phyloP scores from a whole-genome alignment of 768 basidiomycete genomes.

The Podaxis pistillaris region DNA sequence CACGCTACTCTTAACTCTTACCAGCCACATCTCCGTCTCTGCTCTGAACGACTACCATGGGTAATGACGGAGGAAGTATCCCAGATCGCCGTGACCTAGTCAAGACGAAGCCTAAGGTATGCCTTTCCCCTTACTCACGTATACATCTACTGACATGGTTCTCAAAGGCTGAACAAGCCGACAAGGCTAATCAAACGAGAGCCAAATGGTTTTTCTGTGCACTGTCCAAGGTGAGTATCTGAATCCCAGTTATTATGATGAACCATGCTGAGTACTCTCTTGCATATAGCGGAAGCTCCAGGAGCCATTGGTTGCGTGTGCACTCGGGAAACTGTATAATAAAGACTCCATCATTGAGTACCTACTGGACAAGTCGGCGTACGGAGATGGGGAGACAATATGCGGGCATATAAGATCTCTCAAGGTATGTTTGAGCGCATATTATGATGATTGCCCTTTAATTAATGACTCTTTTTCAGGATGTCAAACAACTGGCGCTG shows the following conservation, averaged over 20 bases:
- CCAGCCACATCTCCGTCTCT: background rate
- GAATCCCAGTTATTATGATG: no score
- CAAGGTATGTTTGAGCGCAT: constrained; percentile 57
- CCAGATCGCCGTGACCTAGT: constrained; percentile 83
- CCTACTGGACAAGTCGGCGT: constrained; percentile 75
- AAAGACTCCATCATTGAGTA: constrained; percentile 93
- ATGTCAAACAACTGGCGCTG: constrained; percentile 81
- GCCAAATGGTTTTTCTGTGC: constrained; percentile 94
- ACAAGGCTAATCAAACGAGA: constrained; percentile 85
- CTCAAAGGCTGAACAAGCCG: constrained; percentile 74
- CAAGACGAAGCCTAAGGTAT: constrained; percentile 66
- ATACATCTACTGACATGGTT: constrained; percentile 5
- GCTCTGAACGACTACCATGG: constrained; percentile 44
- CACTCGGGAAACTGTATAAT: constrained; percentile 93
- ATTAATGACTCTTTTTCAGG: constrained; percentile 42
- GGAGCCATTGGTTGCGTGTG: constrained; percentile 89
- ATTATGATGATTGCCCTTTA: background rate
- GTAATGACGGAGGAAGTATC: constrained; percentile 88
- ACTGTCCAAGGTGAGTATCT: constrained; percentile 75
- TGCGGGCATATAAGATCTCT: constrained; percentile 89
- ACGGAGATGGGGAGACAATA: constrained; percentile 90
- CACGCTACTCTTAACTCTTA: background rate
- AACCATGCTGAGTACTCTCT: background rate
- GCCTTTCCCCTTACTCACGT: constrained; percentile 1
- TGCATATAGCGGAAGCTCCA: constrained; percentile 67